Base-by-base conservation (phyloP, 108 stramenopile species). In the Conticribra weissflogii region DNA sequence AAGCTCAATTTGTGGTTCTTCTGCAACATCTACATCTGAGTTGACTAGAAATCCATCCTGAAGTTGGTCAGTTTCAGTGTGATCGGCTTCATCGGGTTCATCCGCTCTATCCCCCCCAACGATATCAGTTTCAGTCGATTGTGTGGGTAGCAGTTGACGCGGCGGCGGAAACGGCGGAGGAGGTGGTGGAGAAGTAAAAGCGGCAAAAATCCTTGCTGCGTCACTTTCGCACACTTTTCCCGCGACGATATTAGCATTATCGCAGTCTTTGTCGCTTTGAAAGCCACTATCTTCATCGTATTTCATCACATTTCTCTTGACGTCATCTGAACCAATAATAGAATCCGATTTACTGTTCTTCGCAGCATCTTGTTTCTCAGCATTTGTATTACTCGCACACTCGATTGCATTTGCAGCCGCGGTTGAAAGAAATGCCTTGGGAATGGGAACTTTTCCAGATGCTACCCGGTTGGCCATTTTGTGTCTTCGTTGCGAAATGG, bases 391-490 rank as follows among this genome's bases (percentile, higher is more conserved):
- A 0, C n/a, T 54, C 0, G 44, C 28, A 3, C 5, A 22, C 4
- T n/a, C 27, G 29, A 44, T 54, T 41, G 32, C 32, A 29, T n/a
- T 41, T 18, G 69, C 44, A 9, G 31, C 22, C 18, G 51, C 33
- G 27, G 58, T 33, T 22, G 33, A 22, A 4, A 71, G 41, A 36
- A 51, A 71, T 18, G 48, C 21, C 31, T 53, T 71, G 1, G 55
- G 52, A 21, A 68, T n/a, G 22, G 45, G 44, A 14, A 71, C 27
- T 28, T 62, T 71, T 29, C 60, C 53, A 12, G 59, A 54, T 30
- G 53, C 70, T 0, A 54, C 54, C 1, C 59, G 59, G 17, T 22
- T 44, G 41, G 52, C 70, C 19, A 62, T 54, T 71, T 62, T 71
- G 23, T 71, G 70, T 18, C 59, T 36, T 31, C 70, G 45, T 45